phyloP scores from a whole-genome alignment of 768 basidiomycete genomes.

The Termitomyces sp. region DNA sequence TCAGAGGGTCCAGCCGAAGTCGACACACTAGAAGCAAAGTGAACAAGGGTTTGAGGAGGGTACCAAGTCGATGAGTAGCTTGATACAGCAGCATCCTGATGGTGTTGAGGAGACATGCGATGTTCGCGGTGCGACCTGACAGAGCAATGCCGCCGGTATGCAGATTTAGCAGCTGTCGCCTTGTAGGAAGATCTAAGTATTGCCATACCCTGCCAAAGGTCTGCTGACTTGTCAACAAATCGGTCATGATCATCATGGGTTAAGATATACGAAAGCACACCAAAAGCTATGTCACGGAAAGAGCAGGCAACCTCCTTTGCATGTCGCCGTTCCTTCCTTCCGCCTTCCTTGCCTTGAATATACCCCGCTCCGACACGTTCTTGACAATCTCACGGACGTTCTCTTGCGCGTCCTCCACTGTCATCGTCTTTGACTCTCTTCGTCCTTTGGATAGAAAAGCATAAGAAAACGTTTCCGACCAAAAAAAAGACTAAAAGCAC shows the following conservation, averaged over 20 bases:
- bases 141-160: not conserved
- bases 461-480: not conserved
- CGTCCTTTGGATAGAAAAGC: conserved; percentile 2
- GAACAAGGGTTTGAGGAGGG: not conserved
- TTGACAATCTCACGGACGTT: conserved; percentile 51
- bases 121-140: not conserved
- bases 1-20: no score
- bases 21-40: not conserved
- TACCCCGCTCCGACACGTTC: conserved; percentile 52
- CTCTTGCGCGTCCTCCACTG: conserved; percentile 23
- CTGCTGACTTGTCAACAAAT: not conserved
- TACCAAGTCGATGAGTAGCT: not conserved
- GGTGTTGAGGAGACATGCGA: no score
- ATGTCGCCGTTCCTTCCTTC: conserved; percentile 50
- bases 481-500: conserved; percentile 19
- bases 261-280: not conserved
- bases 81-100: not conserved
- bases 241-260: not conserved
- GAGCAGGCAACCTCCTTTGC: conserved; percentile 3
- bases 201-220: not conserved
- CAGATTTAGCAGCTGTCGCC: no score
- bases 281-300: not conserved
- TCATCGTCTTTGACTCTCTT: conserved; percentile 23
- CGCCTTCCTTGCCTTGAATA: conserved; percentile 67
- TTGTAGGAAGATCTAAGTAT: no score